phyloP scores from a whole-genome alignment of 768 basidiomycete species.

The Dioszegia aurantiaca region DNA sequence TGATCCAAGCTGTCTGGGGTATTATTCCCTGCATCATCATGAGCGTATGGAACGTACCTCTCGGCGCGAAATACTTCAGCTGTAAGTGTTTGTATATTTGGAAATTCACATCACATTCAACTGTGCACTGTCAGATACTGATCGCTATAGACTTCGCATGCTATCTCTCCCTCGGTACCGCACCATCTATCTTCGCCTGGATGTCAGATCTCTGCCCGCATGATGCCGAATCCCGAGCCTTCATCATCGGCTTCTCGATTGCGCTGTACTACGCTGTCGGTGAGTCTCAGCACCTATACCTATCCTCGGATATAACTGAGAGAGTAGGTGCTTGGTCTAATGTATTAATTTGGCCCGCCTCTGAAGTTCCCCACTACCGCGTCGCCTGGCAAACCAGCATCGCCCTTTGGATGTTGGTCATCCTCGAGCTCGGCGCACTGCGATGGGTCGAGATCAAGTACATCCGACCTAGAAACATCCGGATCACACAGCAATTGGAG shows the following conservation, averaged over 20 bases:
- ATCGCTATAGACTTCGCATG: constrained; percentile 38
- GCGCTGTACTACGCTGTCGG: constrained; percentile 43
- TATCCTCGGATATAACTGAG: background rate
- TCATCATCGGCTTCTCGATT: constrained; percentile 43
- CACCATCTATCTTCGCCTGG: constrained; percentile 46
- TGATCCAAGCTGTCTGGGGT: constrained; percentile 36
- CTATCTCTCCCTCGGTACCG: constrained; percentile 39
- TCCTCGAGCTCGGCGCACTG: constrained; percentile 28
- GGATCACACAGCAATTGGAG: constrained; percentile 13
- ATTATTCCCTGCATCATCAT: constrained; percentile 45
- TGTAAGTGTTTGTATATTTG: constrained; percentile 24
- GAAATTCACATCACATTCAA: too few species aligned
- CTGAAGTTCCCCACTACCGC: constrained; percentile 40
- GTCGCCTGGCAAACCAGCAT: constrained; percentile 40
- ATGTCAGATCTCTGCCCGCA: constrained; percentile 43
- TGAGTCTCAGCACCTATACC: constrained; percentile 1
- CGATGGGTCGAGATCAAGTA: constrained; percentile 37
- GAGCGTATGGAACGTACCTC: constrained; percentile 43
- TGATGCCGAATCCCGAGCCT: constrained; percentile 44
- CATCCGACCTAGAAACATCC: constrained; percentile 14
- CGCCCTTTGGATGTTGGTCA: constrained; percentile 39
- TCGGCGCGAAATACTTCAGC: constrained; percentile 41
- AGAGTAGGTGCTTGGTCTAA: constrained; percentile 35
- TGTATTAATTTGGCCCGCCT: constrained; percentile 44
- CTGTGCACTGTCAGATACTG: too few species aligned